Conservation (phyloP, 768 basidiomycete genomes). For the Trametes coccinea region DNA sequence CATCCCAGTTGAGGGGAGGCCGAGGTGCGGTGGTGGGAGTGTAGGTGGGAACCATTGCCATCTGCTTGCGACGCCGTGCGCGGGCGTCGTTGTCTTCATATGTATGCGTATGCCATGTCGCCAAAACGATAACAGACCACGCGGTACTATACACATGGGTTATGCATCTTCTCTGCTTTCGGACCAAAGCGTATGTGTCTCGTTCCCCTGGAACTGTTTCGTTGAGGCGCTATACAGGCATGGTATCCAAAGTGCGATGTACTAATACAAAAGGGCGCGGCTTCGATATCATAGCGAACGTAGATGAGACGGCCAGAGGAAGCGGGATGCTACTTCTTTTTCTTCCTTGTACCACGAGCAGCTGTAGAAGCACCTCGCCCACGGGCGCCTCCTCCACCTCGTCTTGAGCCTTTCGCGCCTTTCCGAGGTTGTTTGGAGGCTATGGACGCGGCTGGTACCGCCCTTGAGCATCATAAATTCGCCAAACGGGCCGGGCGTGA, state of each 20-base stretch:
- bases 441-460: conserved; percentile 12
- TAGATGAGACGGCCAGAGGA: background rate
- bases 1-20: background rate
- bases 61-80: conserved; percentile 21
- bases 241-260: background rate
- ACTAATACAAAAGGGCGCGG: conserved; percentile 16
- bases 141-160: conserved; percentile 23
- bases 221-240: too few relatives aligned
- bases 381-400: conserved; percentile 32
- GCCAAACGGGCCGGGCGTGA: background rate
- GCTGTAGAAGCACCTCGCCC: conserved; percentile 32
- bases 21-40: conserved; percentile 18
- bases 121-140: conserved; percentile 24
- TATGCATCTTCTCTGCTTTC: conserved; percentile 19
- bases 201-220: background rate
- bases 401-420: conserved; percentile 32
- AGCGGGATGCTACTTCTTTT: conserved; percentile 40
- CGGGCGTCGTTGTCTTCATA: conserved; percentile 28
- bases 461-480: background rate
- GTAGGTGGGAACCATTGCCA: conserved; percentile 18
- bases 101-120: conserved; percentile 34
- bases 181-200: background rate
- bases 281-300: conserved; percentile 1
- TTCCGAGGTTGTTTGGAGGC: conserved; percentile 29
- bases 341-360: conserved; percentile 45